A percentile compares a stretch with the other conserved stretches of the same genome.
Conservation (phyloP, 2,329 filamentous ascomycete genomes). For the Moelleriella libera region DNA sequence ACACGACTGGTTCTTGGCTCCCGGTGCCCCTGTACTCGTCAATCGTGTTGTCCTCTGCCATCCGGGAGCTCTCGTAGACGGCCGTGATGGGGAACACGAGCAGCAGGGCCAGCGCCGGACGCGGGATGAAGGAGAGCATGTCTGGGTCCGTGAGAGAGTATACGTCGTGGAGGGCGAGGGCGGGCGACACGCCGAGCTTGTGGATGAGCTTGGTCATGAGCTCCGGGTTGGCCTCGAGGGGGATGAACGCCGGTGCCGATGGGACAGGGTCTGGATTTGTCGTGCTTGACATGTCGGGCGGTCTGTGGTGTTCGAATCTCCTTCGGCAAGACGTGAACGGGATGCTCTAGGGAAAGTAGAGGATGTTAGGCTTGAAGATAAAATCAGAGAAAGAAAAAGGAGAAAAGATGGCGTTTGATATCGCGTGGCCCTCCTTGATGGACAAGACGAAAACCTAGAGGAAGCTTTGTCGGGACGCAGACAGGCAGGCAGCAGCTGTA, state of each 20-base stretch:
- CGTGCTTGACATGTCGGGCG: constrained; percentile 16
- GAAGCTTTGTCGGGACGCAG: no score
- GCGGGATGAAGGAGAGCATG: constrained; percentile 73
- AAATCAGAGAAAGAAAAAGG: no score
- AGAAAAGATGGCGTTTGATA: no score
- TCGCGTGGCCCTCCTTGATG: no score
- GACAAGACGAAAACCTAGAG: no score
- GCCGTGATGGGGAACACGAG: constrained; percentile 80
- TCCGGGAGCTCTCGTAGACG: constrained; percentile 64
- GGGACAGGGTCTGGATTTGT: constrained; percentile 25
- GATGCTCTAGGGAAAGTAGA: no score
- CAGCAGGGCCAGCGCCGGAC: constrained; percentile 75
- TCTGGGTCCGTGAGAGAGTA: constrained; percentile 80
- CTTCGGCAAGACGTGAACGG: no score
- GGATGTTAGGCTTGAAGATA: no score
- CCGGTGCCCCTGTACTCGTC: constrained; percentile 56
- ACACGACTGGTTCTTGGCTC: constrained; percentile 60
- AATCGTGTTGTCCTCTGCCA: constrained; percentile 53
- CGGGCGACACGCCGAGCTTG: constrained; percentile 67
- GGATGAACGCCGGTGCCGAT: constrained; percentile 35
- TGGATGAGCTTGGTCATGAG: constrained; percentile 76
- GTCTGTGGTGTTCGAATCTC: no score
- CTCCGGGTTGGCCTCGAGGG: constrained; percentile 65
- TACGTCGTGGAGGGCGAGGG: constrained; percentile 75
- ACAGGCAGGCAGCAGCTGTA: no score